These are phyloP conservation scores for Syzygium grande DNA, from an alignment of 345 rosid species.

Conservation along the genomic window DNA sequence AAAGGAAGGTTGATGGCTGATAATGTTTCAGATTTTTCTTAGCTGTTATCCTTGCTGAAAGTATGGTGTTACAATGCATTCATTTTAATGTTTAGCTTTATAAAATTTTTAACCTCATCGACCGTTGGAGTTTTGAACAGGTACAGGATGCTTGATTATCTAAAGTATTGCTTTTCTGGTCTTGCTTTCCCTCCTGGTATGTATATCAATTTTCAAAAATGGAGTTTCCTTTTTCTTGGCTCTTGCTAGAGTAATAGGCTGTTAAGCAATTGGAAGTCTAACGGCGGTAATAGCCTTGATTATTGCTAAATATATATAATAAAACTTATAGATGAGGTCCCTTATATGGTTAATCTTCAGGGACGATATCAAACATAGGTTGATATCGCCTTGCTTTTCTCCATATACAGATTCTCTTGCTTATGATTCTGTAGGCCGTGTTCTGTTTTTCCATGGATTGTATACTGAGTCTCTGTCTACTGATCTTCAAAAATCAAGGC, in stretches of 20 bases:
- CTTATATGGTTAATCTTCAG: background rate
- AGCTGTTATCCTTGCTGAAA: background rate
- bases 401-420: background rate
- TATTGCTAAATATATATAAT: background rate
- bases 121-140: conserved; percentile 32
- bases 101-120: background rate
- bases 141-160: conserved; percentile 96
- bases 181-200: conserved; percentile 97
- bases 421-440: background rate
- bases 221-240: background rate
- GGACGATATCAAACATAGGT: background rate
- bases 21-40: background rate
- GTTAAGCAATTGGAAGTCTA: background rate
- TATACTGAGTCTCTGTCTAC: background rate
- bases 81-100: background rate
- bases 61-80: background rate
- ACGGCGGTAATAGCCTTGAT: background rate
- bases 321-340: background rate
- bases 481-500: background rate
- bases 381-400: background rate
- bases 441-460: background rate
- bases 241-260: background rate
- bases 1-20: background rate
- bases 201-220: background rate
- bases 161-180: conserved; percentile 93